These are phyloP conservation scores for Quercus lobata DNA, from an alignment of 331 rosid genomes.

Conservation along the genomic window DNA sequence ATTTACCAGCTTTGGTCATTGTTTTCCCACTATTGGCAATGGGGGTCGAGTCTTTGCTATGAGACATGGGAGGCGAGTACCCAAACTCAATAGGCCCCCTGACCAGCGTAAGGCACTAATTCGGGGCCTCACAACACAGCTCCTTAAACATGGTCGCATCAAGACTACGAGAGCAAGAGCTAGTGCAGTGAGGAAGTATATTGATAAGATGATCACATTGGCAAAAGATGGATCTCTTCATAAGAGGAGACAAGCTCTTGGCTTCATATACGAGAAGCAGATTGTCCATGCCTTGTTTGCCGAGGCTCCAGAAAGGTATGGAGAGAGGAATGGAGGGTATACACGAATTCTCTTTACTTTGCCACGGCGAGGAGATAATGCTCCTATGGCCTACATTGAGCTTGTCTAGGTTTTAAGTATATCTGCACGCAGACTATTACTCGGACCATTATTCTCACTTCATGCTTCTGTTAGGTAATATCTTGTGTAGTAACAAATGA, in stretches of 20 bases:
- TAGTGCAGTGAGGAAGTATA: constrained; percentile 85
- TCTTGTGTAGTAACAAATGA: background rate
- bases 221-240: constrained; percentile 95
- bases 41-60: constrained; percentile 76
- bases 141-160: constrained; percentile 89
- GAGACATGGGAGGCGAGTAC: constrained; percentile 91
- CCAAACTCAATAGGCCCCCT: constrained; percentile 94
- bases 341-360: constrained; percentile 81
- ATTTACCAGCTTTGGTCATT: constrained; percentile 34
- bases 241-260: constrained; percentile 96
- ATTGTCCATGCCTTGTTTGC: constrained; percentile 94
- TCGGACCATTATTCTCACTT: background rate
- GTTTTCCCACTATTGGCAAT: constrained; percentile 51
- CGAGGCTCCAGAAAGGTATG: constrained; percentile 80
- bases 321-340: constrained; percentile 91
- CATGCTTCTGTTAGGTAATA: background rate
- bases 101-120: constrained; percentile 86
- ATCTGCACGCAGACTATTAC: background rate
- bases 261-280: constrained; percentile 91
- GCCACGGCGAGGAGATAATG: constrained; percentile 95
- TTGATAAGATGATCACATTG: constrained; percentile 90
- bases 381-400: constrained; percentile 95
- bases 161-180: constrained; percentile 95
- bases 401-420: constrained; percentile 56
- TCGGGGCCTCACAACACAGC: constrained; percentile 92